Conservation (phyloP, 2,329 filamentous ascomycete genomes). For the Sordariomycetes sp. region DNA sequence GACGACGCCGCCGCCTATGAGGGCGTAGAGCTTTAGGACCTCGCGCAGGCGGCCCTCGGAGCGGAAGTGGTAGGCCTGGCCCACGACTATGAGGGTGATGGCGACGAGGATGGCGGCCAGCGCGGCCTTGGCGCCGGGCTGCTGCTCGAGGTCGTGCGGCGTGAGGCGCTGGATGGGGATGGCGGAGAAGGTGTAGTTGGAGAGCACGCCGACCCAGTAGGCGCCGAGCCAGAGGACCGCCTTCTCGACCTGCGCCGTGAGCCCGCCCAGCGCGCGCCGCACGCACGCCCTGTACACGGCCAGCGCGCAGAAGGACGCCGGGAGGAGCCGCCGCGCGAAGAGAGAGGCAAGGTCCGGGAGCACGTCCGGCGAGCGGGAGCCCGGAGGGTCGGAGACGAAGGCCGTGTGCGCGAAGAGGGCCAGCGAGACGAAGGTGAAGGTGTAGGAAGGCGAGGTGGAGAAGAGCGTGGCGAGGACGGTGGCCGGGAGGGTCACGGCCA, state of each 20-base stretch:
- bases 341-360: conserved; percentile 47
- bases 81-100: conserved; percentile 22
- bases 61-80: conserved; percentile 57
- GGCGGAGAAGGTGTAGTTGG: conserved; percentile 66
- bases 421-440: conserved; percentile 55
- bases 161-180: conserved; percentile 42
- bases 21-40: conserved; percentile 52
- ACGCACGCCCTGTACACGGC: conserved; percentile 57
- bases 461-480: conserved; percentile 55
- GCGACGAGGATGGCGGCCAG: conserved; percentile 53
- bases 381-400: conserved; percentile 43
- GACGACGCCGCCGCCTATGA: conserved; percentile 19
- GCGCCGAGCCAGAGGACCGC: conserved; percentile 59
- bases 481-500: conserved; percentile 57
- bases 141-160: conserved; percentile 14
- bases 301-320: conserved; percentile 56
- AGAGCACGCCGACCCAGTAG: conserved; percentile 61
- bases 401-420: conserved; percentile 26
- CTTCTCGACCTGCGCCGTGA: conserved; percentile 58
- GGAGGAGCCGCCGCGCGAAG: conserved; percentile 46
- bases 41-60: conserved; percentile 54
- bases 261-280: conserved; percentile 40
- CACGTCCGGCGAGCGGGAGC: conserved; percentile 44
- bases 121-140: conserved; percentile 58
- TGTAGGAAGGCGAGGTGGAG: conserved; percentile 47